Base-by-base conservation (phyloP, 2,329 filamentous ascomycete genomes). In the Myriosclerotinia duriaeana region DNA sequence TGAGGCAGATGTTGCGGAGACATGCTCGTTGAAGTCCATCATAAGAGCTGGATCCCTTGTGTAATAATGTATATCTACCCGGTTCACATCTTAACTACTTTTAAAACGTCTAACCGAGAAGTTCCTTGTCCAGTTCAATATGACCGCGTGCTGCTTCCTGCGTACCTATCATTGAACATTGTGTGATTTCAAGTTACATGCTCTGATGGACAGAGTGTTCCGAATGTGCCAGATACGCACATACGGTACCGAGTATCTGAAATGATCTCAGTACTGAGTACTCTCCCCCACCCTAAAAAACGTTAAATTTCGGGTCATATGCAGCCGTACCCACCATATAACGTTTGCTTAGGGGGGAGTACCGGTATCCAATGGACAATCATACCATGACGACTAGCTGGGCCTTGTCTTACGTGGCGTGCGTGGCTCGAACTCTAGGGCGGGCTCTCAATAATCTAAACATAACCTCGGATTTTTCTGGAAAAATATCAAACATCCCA, bases 101-200 rank as follows among this genome's bases (percentile, higher is more conserved):
- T 26, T 50, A 17, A 17, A 30, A 20, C 7, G 15, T 38, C 50
- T 50, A 15, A 5, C 44, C 58, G 44, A 48, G 2, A 30, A 26
- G 30, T 26, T 11, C 58, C 55, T 14, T 12, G 30, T 58, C 22
- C 30, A n/a, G 30, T 38, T 20, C 14, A 9, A 9, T 26, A 38
- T n/a, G 14, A 22, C 36, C 12, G 17, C 34, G 20, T 4, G 20
- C 44, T 26, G 34, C 34, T 26, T 30, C n/a, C 38, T 61, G 44
- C 34, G 14, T 34, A n/a, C 55, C 14, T 22, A 9, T 46, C 14
- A 14, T 20, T 11, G 12, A 26, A n/a, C n/a, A 30, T 22, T 12
- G 34, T 61, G 8, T 11, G n/a, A 60, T 60, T 55, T 60, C 38
- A 50, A 36, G 30, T 38, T 50, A 26, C 30, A 38, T 38, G 30